Evolutionary conservation across 116 monocot genomes (phyloP).

Genomic region (Trichopus zeylanicus): DNA sequence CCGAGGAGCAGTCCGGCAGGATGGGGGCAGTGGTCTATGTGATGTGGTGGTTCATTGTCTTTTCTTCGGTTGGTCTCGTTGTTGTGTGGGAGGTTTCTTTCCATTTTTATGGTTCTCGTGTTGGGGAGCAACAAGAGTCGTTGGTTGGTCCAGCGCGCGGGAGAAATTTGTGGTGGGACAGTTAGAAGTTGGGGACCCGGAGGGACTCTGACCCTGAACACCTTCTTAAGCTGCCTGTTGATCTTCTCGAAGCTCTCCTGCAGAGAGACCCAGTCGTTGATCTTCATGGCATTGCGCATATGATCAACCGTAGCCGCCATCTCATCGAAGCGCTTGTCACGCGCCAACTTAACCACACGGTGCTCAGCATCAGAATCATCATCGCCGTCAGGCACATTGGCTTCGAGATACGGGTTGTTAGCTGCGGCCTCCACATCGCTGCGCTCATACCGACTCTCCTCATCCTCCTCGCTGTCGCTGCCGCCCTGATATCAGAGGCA

Average conservation of each 20-base stretch:
- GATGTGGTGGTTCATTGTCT: no score
- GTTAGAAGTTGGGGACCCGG: conserved; percentile 48
- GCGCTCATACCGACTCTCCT: conserved; percentile 18
- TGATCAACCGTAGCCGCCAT: conserved; percentile 75
- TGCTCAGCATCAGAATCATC: conserved; percentile 56
- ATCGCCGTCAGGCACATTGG: conserved; percentile 37
- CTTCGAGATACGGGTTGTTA: conserved; percentile 26
- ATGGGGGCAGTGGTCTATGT: no score
- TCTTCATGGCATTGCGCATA: conserved; percentile 82
- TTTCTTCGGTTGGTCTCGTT: no score
- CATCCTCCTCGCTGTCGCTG: conserved; percentile 53
- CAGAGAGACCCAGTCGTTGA: conserved; percentile 90
- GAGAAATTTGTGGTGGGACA: no score
- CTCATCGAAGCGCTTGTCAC: conserved; percentile 74
- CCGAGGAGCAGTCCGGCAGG: no score
- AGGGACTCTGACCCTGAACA: conserved; percentile 54
- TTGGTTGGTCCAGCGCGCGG: no score
- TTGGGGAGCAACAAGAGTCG: no score
- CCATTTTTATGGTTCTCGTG: no score
- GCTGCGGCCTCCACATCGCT: conserved; percentile 24
- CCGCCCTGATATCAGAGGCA: conserved; percentile 30
- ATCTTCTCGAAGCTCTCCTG: conserved; percentile 88
- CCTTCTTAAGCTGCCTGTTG: conserved; percentile 92
- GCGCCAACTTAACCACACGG: conserved; percentile 58
- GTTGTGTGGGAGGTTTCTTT: no score